A percentile compares a stretch with the other conserved stretches of the same genome.
Evolutionary conservation across 345 rosid species (phyloP).

Genomic region (Raphanus sativus): DNA sequence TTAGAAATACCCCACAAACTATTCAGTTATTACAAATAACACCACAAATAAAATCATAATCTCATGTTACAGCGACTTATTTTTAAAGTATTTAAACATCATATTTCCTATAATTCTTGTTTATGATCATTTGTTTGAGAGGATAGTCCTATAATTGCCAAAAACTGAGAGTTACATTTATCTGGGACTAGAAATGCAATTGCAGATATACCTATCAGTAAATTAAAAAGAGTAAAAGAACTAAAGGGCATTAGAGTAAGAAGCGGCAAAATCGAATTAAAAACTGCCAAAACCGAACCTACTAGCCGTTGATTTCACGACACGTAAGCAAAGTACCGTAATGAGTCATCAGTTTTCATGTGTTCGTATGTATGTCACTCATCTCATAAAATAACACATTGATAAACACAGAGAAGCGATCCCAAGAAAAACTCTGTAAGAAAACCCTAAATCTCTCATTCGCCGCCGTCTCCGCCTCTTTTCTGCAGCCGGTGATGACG

Average conservation of each 20-base stretch:
- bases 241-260: background rate
- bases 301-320: conserved; percentile 26
- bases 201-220: background rate
- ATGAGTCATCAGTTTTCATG: conserved; percentile 37
- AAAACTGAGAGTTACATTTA: background rate
- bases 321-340: conserved; percentile 27
- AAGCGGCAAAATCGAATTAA: conserved; percentile 33
- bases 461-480: conserved; percentile 19
- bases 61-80: background rate
- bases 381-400: background rate
- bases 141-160: background rate
- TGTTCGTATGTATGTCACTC: background rate
- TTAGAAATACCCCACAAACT: background rate
- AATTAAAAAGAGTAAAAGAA: background rate
- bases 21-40: background rate
- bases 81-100: background rate
- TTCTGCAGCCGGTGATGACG: conserved; percentile 2
- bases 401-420: background rate
- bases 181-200: background rate
- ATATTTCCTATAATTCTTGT: background rate
- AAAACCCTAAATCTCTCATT: conserved; percentile 7
- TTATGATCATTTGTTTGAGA: background rate
- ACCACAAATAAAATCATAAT: background rate
- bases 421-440: too few relatives aligned
- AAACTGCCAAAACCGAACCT: conserved; percentile 37